Percentiles rank a stretch among this genome's conserved stretches.
These are phyloP conservation scores for Phialophora expanda DNA, from an alignment of 2,329 filamentous ascomycete species.

Conservation along the genomic window DNA sequence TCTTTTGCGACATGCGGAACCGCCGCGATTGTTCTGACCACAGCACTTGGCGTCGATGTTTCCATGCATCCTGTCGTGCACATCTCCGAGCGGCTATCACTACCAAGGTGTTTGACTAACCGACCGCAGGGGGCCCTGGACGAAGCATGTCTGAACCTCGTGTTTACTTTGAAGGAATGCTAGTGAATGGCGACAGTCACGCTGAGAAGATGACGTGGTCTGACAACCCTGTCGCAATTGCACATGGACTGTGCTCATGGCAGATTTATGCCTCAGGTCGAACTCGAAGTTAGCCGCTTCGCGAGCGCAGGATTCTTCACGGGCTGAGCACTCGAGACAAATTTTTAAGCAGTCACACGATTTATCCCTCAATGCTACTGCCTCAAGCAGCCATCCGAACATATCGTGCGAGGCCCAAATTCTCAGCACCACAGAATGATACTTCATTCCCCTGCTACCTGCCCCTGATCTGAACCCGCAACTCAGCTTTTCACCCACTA, in stretches of 20 bases:
- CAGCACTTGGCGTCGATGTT: not conserved
- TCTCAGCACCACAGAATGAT: not conserved
- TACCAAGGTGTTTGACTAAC: not conserved
- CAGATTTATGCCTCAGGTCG: not conserved
- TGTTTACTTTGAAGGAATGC: not conserved
- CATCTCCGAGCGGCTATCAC: slow-evolving; percentile 17
- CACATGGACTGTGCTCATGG: not conserved
- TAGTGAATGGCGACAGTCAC: not conserved
- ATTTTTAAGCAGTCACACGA: not conserved
- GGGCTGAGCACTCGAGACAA: not conserved
- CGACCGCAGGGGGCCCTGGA: not conserved
- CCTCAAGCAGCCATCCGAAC: not conserved
- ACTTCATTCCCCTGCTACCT: not conserved
- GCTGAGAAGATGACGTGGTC: not conserved
- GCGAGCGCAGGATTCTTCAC: not conserved
- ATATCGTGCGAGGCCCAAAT: not conserved
- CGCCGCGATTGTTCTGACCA: not conserved
- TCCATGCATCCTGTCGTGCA: slow-evolving; percentile 20
- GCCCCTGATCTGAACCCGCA: no score
- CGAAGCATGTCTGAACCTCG: not conserved
- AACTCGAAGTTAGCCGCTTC: not conserved
- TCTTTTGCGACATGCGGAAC: slow-evolving; percentile 9
- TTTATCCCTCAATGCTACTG: not conserved
- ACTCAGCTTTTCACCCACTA: not conserved
- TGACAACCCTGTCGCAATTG: not conserved